Percentiles rank a stretch among this genome's conserved stretches.
Conservation (phyloP, 1,284 basidiomycete species). For the Takashimella koratensis region DNA sequence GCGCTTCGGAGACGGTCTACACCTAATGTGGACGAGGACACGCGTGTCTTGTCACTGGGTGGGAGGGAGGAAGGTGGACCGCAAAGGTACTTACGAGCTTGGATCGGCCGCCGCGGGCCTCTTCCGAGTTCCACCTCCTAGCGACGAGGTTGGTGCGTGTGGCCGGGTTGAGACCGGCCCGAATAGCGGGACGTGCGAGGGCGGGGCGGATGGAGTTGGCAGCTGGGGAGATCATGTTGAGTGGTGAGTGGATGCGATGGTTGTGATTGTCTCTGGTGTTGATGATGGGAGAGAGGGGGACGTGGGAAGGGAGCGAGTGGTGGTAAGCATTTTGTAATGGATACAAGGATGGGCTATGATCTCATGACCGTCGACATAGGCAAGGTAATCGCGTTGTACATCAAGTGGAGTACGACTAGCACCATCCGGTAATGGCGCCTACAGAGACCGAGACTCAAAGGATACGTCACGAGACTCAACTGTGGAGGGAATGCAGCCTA, state of each 20-base stretch:
- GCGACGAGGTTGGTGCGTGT: neutral
- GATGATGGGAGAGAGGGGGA: neutral
- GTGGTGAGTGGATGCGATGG: neutral
- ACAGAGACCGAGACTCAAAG: too few relatives aligned
- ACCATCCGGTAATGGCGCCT: too few relatives aligned
- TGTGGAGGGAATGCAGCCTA: too few relatives aligned
- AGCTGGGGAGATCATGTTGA: neutral
- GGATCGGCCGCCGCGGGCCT: slow-evolving; percentile 35
- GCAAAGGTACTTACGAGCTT: slow-evolving; percentile 37
- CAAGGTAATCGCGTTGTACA: too few relatives aligned
- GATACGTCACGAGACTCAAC: too few relatives aligned
- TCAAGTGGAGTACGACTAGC: too few relatives aligned
- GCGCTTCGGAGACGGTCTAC: neutral
- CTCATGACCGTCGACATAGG: too few relatives aligned
- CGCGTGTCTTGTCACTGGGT: too few relatives aligned
- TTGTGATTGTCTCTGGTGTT: neutral
- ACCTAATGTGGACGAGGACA: neutral
- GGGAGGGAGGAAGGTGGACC: neutral
- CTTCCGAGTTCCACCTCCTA: slow-evolving; percentile 2
- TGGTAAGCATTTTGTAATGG: too few relatives aligned
- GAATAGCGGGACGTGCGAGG: neutral
- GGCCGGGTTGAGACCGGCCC: neutral
- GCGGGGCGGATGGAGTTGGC: neutral
- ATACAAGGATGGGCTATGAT: too few relatives aligned
- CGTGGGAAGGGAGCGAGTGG: too few relatives aligned